phyloP scores from a whole-genome alignment of 106 monocot genomes.

The Vanilla planifolia region DNA sequence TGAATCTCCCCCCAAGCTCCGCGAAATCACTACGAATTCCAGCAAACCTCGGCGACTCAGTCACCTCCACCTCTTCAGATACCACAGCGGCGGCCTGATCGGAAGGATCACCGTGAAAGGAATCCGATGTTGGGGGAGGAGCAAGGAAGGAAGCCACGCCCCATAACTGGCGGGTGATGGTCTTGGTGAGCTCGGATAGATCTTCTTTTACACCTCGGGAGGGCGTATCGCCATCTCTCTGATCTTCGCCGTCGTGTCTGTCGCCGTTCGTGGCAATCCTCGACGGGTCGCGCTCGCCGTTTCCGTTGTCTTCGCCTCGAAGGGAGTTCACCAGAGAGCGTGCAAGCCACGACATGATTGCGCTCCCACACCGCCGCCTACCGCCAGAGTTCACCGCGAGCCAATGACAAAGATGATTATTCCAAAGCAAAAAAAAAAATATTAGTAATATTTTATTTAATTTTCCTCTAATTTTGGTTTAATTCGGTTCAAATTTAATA shows the following conservation, averaged over 20 bases:
- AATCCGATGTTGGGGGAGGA: conserved; percentile 37
- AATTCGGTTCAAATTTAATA: too few species aligned
- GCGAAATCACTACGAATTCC: conserved; percentile 78
- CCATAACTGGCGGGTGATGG: conserved; percentile 70
- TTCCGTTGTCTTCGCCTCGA: conserved; percentile 12
- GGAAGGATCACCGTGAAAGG: background rate
- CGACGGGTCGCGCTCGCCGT: background rate
- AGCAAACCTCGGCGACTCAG: conserved; percentile 34
- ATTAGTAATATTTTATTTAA: too few species aligned
- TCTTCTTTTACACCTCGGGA: conserved; percentile 60
- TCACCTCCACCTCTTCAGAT: conserved; percentile 8
- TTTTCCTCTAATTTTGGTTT: too few species aligned
- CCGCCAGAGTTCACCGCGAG: too few species aligned
- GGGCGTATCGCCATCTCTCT: conserved; percentile 3
- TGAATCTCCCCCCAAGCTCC: conserved; percentile 69
- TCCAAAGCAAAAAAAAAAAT: too few species aligned
- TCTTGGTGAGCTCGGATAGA: conserved; percentile 67
- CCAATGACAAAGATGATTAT: too few species aligned
- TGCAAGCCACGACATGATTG: conserved; percentile 56
- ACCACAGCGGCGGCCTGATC: background rate
- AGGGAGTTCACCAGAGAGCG: conserved; percentile 42
- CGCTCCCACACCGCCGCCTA: too few species aligned
- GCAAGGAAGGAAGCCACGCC: conserved; percentile 91
- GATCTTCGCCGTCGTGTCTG: background rate
- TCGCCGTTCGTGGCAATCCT: background rate